phyloP scores from a whole-genome alignment of 768 basidiomycete species.

The Epithele typhae region DNA sequence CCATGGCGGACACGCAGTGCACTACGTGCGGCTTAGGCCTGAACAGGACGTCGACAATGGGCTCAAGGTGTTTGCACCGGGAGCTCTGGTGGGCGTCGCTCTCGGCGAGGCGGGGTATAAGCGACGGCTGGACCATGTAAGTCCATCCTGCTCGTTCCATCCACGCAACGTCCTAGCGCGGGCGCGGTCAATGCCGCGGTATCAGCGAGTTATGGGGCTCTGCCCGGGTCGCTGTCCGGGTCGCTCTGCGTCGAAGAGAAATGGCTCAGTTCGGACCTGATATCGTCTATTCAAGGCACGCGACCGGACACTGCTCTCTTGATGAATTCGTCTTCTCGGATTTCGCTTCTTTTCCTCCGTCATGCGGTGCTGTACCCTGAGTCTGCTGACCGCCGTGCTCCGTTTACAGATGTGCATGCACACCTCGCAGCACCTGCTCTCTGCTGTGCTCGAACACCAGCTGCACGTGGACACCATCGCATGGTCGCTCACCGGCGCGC shows the following conservation, averaged over 20 bases:
- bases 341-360: not conserved
- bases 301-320: too few relatives aligned
- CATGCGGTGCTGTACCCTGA: not conserved
- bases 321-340: not conserved
- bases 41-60: slow-evolving; percentile 39
- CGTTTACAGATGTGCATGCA: slow-evolving; percentile 70
- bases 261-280: too few relatives aligned
- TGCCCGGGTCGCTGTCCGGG: too few relatives aligned
- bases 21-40: slow-evolving; percentile 49
- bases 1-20: slow-evolving; percentile 69
- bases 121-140: slow-evolving; percentile 72
- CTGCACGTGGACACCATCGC: slow-evolving; percentile 68
- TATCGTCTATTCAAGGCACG: too few relatives aligned
- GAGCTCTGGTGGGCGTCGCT: slow-evolving; percentile 46
- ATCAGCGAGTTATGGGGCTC: too few relatives aligned
- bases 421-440: slow-evolving; percentile 80
- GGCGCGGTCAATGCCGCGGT: too few relatives aligned
- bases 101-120: slow-evolving; percentile 58
- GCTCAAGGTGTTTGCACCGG: slow-evolving; percentile 43
- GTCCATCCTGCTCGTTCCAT: too few relatives aligned
- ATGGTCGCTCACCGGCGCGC: slow-evolving; percentile 76
- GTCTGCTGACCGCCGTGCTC: not conserved
- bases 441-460: slow-evolving; percentile 67
- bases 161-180: too few relatives aligned
- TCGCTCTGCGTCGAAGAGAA: too few relatives aligned